phyloP scores from a whole-genome alignment of 1,139 yeast genomes.

The Lodderomyces theae region DNA sequence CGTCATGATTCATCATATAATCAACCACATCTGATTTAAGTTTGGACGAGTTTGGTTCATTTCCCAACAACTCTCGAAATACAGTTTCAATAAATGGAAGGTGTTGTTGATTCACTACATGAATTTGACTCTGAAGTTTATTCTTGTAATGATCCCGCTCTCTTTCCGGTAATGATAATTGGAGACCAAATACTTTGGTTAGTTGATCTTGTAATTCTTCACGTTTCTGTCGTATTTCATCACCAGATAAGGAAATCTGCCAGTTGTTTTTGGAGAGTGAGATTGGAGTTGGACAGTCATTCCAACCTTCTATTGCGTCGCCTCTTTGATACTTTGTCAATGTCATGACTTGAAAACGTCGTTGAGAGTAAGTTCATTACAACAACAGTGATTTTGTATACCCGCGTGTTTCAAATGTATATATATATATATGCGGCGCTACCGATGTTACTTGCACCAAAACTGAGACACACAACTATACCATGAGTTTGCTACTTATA shows the following conservation, averaged over 20 bases:
- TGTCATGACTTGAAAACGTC: no score
- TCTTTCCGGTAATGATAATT: conserved; percentile 28
- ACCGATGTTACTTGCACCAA: no score
- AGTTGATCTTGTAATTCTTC: conserved; percentile 10
- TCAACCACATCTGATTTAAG: conserved; percentile 23
- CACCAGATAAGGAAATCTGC: conserved; percentile 3
- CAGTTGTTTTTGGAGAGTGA: conserved; percentile 6
- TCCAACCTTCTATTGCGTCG: conserved; percentile 46
- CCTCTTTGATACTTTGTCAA: conserved; percentile 42
- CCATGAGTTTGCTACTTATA: conserved; percentile 18
- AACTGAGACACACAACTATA: neutral
- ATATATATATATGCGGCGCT: no score
- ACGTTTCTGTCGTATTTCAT: conserved; percentile 9
- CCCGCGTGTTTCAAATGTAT: no score
- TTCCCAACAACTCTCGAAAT: conserved; percentile 10
- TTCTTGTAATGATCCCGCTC: conserved; percentile 37
- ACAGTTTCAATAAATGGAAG: conserved; percentile 19
- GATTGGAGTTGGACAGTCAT: conserved; percentile 36
- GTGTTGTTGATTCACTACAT: conserved; percentile 17
- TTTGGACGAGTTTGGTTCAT: conserved; percentile 7
- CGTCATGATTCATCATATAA: conserved; percentile 51
- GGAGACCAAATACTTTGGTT: conserved; percentile 15
- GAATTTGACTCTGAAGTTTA: conserved; percentile 23
- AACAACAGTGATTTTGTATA: no score
- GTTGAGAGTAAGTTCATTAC: no score